Conservation (phyloP, 768 basidiomycete species). For the Kwoniella pini region DNA sequence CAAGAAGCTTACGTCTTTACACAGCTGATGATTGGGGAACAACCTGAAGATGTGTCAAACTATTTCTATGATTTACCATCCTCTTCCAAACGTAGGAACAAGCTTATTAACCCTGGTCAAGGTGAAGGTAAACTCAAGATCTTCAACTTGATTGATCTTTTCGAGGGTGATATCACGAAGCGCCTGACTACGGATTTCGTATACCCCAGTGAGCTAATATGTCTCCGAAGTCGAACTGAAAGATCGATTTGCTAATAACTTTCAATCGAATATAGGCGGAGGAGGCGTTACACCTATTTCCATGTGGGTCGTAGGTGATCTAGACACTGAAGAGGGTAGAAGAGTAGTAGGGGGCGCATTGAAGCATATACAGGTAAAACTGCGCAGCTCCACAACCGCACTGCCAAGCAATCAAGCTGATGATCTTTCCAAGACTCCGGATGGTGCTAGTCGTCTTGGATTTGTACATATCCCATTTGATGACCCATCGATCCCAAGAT, state of each 20-base stretch:
- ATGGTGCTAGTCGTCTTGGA: slow-evolving; percentile 60
- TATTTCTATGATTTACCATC: slow-evolving; percentile 91
- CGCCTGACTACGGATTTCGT: slow-evolving; percentile 61
- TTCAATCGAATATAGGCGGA: slow-evolving; percentile 10
- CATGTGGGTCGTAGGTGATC: slow-evolving; percentile 70
- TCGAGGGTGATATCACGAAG: slow-evolving; percentile 49
- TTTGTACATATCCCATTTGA: slow-evolving; percentile 71
- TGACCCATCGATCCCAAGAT: slow-evolving; percentile 46
- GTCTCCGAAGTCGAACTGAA: neutral
- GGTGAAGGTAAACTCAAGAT: slow-evolving; percentile 60
- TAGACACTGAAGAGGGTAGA: slow-evolving; percentile 67
- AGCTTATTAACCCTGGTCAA: slow-evolving; percentile 65
- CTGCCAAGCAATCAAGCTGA: neutral
- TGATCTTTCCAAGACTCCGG: slow-evolving; percentile 15
- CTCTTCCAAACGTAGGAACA: slow-evolving; percentile 70
- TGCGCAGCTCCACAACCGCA: neutral
- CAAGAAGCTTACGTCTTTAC: slow-evolving; percentile 59
- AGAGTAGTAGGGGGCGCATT: slow-evolving; percentile 68
- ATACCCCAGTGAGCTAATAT: slow-evolving; percentile 62
- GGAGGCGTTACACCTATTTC: slow-evolving; percentile 46
- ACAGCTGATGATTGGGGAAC: slow-evolving; percentile 31
- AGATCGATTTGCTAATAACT: neutral
- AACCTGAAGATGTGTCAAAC: slow-evolving; percentile 59
- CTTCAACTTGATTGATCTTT: slow-evolving; percentile 63
- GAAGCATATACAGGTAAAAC: slow-evolving; percentile 62